Conservation (phyloP, 495 filamentous ascomycete genomes). For the Penicillium roqueforti region DNA sequence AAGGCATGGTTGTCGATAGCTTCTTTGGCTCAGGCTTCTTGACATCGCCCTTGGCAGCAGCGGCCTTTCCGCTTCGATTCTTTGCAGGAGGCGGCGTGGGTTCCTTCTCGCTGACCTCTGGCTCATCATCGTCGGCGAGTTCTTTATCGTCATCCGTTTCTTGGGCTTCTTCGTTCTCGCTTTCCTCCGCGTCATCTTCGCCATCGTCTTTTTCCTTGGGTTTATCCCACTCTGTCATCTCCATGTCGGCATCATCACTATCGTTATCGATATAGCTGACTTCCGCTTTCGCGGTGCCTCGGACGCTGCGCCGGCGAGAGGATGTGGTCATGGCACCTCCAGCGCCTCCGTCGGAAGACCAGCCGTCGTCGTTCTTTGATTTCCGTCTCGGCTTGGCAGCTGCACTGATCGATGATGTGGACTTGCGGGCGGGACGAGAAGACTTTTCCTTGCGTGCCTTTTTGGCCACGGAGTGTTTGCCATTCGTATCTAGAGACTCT, state of each 20-base stretch:
- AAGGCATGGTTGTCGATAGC: conserved; percentile 30
- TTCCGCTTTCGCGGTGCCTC: conserved; percentile 27
- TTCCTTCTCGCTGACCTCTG: conserved; percentile 21
- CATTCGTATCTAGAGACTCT: conserved; percentile 31
- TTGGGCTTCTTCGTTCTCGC: conserved; percentile 17
- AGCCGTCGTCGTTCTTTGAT: conserved; percentile 36
- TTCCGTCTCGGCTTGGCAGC: conserved; percentile 42
- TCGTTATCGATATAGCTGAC: conserved; percentile 54
- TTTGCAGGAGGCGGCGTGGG: conserved; percentile 24
- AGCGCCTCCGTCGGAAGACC: conserved; percentile 38
- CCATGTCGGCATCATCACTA: conserved; percentile 52
- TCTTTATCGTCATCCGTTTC: conserved; percentile 23
- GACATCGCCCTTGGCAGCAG: conserved; percentile 18
- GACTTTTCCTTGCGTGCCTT: conserved; percentile 39
- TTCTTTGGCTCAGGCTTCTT: conserved; percentile 20
- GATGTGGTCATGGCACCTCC: conserved; percentile 20
- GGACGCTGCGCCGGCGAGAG: conserved; percentile 40
- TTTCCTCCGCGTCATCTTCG: conserved; percentile 47
- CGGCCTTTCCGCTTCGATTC: conserved; percentile 19
- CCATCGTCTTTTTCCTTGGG: conserved; percentile 35
- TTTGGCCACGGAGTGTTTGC: conserved; percentile 38
- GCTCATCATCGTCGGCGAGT: conserved; percentile 22
- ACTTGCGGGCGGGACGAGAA: conserved; percentile 37
- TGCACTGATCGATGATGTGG: conserved; percentile 25
- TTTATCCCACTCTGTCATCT: conserved; percentile 42